Conservation (phyloP, 2,329 filamentous ascomycete genomes). For the Camillea tinctor region DNA sequence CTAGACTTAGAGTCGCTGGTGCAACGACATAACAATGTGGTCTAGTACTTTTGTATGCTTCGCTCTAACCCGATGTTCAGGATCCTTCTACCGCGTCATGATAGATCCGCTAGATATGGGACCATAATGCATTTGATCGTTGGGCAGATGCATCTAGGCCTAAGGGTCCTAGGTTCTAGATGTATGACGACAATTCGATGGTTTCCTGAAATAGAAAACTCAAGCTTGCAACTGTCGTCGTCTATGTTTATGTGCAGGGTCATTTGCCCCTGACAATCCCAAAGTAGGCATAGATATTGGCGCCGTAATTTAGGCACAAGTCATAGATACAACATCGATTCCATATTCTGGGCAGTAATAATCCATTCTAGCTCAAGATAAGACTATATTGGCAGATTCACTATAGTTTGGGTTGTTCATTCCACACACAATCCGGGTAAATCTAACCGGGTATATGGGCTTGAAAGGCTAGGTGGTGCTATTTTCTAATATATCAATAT, state of each 20-base stretch:
- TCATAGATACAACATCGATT: conserved; percentile 10
- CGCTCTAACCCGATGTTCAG: too few species aligned
- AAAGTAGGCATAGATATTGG: neutral
- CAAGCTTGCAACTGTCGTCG: neutral
- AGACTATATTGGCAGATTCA: conserved; percentile 14
- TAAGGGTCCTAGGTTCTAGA: neutral
- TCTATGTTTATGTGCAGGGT: neutral
- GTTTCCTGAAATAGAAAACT: conserved; percentile 1
- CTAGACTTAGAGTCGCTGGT: too few species aligned
- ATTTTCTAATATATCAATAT: conserved; percentile 31
- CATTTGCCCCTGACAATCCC: neutral
- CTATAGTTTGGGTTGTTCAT: conserved; percentile 16
- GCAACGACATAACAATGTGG: too few species aligned
- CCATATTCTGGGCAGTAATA: conserved; percentile 1
- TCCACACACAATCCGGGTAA: conserved; percentile 33
- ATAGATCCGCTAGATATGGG: too few species aligned
- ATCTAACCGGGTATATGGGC: conserved; percentile 31
- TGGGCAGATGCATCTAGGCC: neutral
- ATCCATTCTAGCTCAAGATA: neutral
- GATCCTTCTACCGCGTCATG: too few species aligned
- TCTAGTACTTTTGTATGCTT: too few species aligned
- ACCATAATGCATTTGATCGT: too few species aligned
- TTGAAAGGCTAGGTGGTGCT: conserved; percentile 22
- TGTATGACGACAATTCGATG: neutral
- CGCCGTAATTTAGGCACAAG: conserved; percentile 3